Conservation (phyloP, 805 yeast genomes). For the Barnettozyma siamensis region DNA sequence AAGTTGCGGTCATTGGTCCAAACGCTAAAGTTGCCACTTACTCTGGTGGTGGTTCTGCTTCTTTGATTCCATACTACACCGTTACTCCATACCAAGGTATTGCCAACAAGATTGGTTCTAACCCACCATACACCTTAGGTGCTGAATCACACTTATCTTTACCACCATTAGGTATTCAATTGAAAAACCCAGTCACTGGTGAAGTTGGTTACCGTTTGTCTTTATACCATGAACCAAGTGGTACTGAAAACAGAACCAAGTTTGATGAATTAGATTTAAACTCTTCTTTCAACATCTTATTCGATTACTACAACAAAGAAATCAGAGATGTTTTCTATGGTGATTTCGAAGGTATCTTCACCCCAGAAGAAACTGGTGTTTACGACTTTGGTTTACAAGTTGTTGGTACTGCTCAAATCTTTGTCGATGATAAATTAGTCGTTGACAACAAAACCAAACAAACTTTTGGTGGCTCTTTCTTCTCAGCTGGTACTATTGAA, state of each 20-base stretch:
- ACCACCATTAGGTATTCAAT: slow-evolving; percentile 29
- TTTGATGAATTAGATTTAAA: slow-evolving; percentile 26
- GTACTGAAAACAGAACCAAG: slow-evolving; percentile 19
- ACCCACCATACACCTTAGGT: slow-evolving; percentile 30
- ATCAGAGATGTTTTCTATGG: slow-evolving; percentile 32
- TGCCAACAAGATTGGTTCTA: slow-evolving; percentile 21
- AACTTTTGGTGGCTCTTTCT: slow-evolving; percentile 42
- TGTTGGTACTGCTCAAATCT: slow-evolving; percentile 51
- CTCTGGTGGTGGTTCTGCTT: slow-evolving; percentile 63
- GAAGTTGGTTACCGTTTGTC: slow-evolving; percentile 22
- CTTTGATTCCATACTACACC: slow-evolving; percentile 41
- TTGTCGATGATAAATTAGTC: slow-evolving; percentile 44
- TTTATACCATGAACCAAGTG: slow-evolving; percentile 24
- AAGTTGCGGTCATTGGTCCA: slow-evolving; percentile 53
- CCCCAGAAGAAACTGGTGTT: slow-evolving; percentile 41
- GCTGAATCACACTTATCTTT: slow-evolving; percentile 30
- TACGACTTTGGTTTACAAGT: slow-evolving; percentile 49
- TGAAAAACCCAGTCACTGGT: slow-evolving; percentile 21
- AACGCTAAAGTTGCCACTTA: slow-evolving; percentile 44
- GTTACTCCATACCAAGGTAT: slow-evolving; percentile 46
- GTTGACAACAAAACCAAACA: slow-evolving; percentile 54
- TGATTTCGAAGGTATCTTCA: slow-evolving; percentile 40
- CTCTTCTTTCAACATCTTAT: slow-evolving; percentile 20
- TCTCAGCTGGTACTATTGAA: slow-evolving; percentile 51
- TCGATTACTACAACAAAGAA: slow-evolving; percentile 27